A percentile compares a stretch with the other conserved stretches of the same genome.
These are phyloP conservation scores for Harrya chromipes DNA, from an alignment of 768 basidiomycete species.

Conservation along the genomic window DNA sequence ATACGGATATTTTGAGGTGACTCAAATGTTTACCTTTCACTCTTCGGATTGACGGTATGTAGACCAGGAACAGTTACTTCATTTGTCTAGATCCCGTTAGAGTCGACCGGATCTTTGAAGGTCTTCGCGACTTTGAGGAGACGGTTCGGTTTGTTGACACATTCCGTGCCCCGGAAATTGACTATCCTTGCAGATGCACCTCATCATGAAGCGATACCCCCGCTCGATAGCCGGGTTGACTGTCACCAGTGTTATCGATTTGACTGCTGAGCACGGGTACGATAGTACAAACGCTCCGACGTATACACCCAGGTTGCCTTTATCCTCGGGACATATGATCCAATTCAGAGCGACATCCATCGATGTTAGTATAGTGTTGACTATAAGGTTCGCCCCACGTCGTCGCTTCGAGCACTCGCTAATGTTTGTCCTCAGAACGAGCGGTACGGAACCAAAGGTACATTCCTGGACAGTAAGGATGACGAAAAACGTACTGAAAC, in stretches of 20 bases:
- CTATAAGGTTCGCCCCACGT: constrained; percentile 51
- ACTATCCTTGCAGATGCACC: constrained; percentile 15
- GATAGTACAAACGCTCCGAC: constrained; percentile 72
- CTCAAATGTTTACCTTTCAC: neutral
- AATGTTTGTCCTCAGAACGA: constrained; percentile 50
- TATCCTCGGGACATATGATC: constrained; percentile 85
- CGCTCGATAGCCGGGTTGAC: constrained; percentile 54
- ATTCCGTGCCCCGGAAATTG: neutral
- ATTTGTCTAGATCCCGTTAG: constrained; percentile 64
- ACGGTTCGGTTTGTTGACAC: constrained; percentile 20
- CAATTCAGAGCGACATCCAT: constrained; percentile 58
- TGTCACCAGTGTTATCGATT: constrained; percentile 65
- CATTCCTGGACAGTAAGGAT: neutral
- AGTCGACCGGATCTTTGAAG: constrained; percentile 65
- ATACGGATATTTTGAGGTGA: constrained; percentile 77
- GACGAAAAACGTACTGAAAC: neutral
- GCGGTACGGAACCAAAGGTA: constrained; percentile 90
- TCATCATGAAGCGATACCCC: constrained; percentile 48
- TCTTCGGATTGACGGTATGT: constrained; percentile 3
- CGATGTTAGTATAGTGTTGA: constrained; percentile 57
- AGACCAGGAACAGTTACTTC: constrained; percentile 86
- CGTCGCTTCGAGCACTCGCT: neutral
- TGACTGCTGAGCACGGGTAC: constrained; percentile 62
- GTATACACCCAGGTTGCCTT: constrained; percentile 57
- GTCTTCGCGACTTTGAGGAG: constrained; percentile 57